Evolutionary conservation across 2,329 filamentous ascomycete species (phyloP), one percentile per base, ranked within the genome.

Genomic region (Fragosphaeria purpurea): DNA sequence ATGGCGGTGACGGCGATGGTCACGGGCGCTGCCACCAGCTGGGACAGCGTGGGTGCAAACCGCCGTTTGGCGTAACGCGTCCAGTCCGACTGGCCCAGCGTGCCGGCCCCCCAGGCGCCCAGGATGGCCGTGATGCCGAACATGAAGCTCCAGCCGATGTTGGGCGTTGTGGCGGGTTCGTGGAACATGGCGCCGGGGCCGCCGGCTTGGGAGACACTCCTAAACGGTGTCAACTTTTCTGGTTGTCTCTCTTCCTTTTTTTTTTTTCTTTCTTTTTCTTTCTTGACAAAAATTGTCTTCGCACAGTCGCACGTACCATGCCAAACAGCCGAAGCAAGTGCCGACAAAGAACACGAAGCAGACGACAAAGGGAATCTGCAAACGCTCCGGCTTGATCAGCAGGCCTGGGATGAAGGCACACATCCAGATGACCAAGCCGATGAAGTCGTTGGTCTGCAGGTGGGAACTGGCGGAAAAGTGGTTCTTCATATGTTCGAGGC

Each of bases 81-180:
- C 57, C 67, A 73, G 58, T 73, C 70, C 10, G 62, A 65, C 54
- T 71, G 71, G 51, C 71, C 74, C 6, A 67, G 65, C 37, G 71
- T 59, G 2, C 70, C 70, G 1, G 70, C 67, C 5, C 70, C 66
- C 49, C 71, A 71, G n/a, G 63, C 62, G 4, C 70, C 71, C 11
- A 74, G 66, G 4, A 67, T 63, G 0, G 66, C 65, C 5, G 66
- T 70, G 38, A 71, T 64, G 9, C 67, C 69, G 44, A 64, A 60
- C 44, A 69, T 56, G 33, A 65, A 63, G 31, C 61, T 60, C 66
- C 66, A 70, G n/a, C 64, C 66, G 1, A 68, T 37, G 6, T 52
- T 51, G 47, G 50, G 52, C 1, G 56, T 41, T 9, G 51, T 43
- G 1, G 47, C 52, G 6, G 57, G 52, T 31, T 55, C 35, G 7